Conservation (phyloP, 805 yeast species). For the Tetrapisispora namnaoensis region DNA sequence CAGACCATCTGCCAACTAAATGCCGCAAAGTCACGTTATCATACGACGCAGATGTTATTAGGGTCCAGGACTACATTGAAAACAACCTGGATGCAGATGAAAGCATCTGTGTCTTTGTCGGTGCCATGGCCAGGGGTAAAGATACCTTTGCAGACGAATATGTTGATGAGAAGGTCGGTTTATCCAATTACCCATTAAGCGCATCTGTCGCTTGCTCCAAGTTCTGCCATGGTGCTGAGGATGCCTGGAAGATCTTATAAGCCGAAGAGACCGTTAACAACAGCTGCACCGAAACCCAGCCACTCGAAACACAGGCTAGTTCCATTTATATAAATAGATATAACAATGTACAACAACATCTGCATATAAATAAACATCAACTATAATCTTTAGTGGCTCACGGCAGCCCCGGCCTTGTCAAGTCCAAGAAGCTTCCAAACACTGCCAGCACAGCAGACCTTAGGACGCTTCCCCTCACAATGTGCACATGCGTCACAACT, state of each 20-base stretch:
- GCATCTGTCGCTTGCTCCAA: constrained; percentile 98
- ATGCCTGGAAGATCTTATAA: constrained; percentile 76
- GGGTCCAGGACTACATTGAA: constrained; percentile 78
- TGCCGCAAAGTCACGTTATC: constrained; percentile 90
- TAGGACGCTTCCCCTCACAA: no score
- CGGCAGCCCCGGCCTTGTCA: no score
- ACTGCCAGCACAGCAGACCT: no score
- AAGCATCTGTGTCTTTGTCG: constrained; percentile 94
- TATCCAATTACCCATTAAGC: constrained; percentile 88
- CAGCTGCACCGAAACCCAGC: background rate
- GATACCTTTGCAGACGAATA: constrained; percentile 96
- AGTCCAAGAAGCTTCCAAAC: no score
- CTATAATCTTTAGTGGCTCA: no score
- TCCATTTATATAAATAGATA: background rate
- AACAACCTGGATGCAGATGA: constrained; percentile 71
- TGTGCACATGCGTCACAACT: no score
- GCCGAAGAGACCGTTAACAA: background rate
- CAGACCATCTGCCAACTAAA: constrained; percentile 93
- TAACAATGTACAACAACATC: background rate
- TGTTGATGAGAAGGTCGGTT: constrained; percentile 93
- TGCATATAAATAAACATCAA: background rate
- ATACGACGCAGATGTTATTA: constrained; percentile 78
- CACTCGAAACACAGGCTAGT: background rate
- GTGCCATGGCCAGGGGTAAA: constrained; percentile 98
- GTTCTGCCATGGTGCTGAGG: constrained; percentile 98